Conservation (phyloP, 2,329 filamentous ascomycete genomes). For the Nemania serpens region DNA sequence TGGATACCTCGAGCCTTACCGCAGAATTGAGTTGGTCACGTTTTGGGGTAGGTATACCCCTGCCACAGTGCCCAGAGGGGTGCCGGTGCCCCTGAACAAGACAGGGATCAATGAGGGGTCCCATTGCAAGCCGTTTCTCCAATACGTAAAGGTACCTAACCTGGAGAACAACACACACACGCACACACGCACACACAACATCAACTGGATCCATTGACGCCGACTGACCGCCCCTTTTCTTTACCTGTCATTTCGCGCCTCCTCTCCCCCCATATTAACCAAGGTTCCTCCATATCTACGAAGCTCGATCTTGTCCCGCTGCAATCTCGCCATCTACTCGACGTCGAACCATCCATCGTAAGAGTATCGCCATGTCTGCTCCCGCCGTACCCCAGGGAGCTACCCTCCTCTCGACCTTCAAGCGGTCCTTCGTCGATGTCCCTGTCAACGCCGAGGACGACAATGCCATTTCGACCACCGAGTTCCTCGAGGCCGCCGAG, state of each 20-base stretch:
- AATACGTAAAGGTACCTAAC: not conserved
- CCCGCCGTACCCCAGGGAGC: constrained; percentile 62
- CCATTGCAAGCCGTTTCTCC: not conserved
- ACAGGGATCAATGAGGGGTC: not conserved
- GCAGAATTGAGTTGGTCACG: too few species aligned
- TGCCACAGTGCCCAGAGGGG: too few species aligned
- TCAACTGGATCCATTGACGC: constrained; percentile 15
- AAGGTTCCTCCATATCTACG: not conserved
- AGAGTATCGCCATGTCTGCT: constrained; percentile 54
- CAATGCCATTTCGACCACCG: constrained; percentile 78
- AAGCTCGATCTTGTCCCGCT: too few species aligned
- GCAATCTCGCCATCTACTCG: too few species aligned
- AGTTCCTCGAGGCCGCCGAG: constrained; percentile 92
- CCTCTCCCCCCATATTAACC: not conserved
- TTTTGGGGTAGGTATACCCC: too few species aligned
- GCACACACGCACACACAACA: too few species aligned
- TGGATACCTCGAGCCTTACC: too few species aligned
- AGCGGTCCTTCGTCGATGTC: constrained; percentile 83
- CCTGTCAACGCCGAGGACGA: constrained; percentile 73
- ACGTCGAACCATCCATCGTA: not conserved
- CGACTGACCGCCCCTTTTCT: constrained; percentile 24
- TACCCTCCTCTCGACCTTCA: constrained; percentile 86
- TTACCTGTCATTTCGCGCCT: not conserved
- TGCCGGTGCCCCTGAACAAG: not conserved
- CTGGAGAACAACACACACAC: constrained; percentile 7